Evolutionary conservation across 495 filamentous ascomycete species (phyloP), one percentile per base, ranked within the genome.

Genomic region (Clohesyomyces aquaticus): DNA sequence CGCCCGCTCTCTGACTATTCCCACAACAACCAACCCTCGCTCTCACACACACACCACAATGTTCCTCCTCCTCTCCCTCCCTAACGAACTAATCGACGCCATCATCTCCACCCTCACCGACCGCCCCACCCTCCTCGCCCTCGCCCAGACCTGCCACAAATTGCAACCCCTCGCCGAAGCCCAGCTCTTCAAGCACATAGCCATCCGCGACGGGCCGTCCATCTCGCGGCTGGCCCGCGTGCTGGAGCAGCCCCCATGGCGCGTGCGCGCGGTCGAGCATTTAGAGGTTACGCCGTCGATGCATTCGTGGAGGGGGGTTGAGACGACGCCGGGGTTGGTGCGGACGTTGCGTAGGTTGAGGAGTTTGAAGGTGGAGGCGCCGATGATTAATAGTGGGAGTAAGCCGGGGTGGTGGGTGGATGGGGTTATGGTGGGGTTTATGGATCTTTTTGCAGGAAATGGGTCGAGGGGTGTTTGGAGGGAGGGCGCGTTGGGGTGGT

Each of bases 371-470:
- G 35, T 41, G 35, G 35, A 41, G 35, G 35, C 35, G 35, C 35
- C 35, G 35, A 41, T 41, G 35, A 41, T 41, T n/a, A 41, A 41
- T 9, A 41, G 9, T 9, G n/a, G n/a, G 35, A 41, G 35, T 9
- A 41, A 9, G 35, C 35, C n/a, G 35, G n/a, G 35, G 9, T 9
- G 35, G 35, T 41, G 35, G 35, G 9, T n/a, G 35, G 35, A 41
- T 9, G 35, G n/a, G 35, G 35, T 41, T 41, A 41, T 41, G 35
- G 35, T 41, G 35, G 9, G 9, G 35, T n/a, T 41, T 41, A 41
- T 41, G 35, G 35, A 41, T 41, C 35, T 41, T n/a, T 41, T 41
- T 41, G 35, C 35, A n/a, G 35, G 35, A n/a, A 41, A 41, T 41
- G 35, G 35, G 35, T n/a, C n/a, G n/a, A n/a, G n/a, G n/a, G n/a